phyloP scores from a whole-genome alignment of 225 moss, liverwort and hornwort genomes.

The Bryoerythrophyllum caledonicum region DNA sequence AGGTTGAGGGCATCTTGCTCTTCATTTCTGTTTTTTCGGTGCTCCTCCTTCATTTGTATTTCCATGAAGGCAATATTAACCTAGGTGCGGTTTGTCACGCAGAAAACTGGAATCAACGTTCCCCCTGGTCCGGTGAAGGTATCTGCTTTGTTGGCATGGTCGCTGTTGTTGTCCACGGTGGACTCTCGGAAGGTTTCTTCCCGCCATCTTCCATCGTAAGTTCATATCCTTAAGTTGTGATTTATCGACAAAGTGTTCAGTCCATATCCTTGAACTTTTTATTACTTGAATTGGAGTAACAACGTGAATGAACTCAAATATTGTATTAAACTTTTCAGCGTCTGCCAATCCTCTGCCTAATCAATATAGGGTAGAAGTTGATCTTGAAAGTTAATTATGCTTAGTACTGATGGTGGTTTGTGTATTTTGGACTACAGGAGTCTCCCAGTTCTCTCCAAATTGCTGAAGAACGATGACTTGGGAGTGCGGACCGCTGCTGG shows the following conservation, averaged over 20 bases:
- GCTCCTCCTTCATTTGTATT: background rate
- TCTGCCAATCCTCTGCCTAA: background rate
- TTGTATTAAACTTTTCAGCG: background rate
- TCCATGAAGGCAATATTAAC: background rate
- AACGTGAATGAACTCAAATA: background rate
- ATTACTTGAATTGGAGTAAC: background rate
- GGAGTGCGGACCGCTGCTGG: conserved; percentile 74
- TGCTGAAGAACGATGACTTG: conserved; percentile 76
- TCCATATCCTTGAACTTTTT: background rate
- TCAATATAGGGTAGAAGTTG: background rate
- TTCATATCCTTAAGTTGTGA: background rate
- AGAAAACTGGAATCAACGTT: conserved; percentile 63
- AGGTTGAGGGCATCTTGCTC: background rate
- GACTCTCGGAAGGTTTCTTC: conserved; percentile 60
- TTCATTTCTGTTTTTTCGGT: background rate
- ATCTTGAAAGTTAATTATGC: background rate
- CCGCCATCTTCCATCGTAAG: conserved; percentile 71
- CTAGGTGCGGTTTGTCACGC: conserved; percentile 3
- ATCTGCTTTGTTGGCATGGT: conserved; percentile 75
- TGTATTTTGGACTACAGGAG: conserved; percentile 44
- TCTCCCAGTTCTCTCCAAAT: conserved; percentile 58
- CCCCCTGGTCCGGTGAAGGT: conserved; percentile 69
- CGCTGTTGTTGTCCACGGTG: conserved; percentile 69
- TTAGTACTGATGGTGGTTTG: conserved; percentile 2
- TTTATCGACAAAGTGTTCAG: background rate